Conservation (phyloP, 306 rosid species). For the Cicer chorassanicum region DNA sequence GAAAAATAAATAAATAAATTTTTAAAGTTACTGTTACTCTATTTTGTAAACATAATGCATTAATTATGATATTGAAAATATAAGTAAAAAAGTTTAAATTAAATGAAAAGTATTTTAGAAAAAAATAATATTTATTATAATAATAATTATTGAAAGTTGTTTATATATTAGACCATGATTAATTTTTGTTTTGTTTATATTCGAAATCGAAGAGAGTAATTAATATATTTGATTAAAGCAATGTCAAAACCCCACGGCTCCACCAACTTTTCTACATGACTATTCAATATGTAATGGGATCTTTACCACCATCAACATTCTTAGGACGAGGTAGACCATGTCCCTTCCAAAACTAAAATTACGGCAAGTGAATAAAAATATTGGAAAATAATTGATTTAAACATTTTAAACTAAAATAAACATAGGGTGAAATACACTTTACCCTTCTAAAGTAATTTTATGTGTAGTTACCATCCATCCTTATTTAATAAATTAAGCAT, state of each 20-base stretch:
- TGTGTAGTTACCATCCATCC: neutral
- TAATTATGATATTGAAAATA: too few relatives aligned
- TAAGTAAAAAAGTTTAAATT: too few relatives aligned
- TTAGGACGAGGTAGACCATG: neutral
- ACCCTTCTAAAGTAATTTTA: neutral
- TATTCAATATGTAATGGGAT: too few relatives aligned
- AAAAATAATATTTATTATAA: neutral
- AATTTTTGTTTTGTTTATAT: too few relatives aligned
- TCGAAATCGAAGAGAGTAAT: too few relatives aligned
- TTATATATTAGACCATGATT: too few relatives aligned
- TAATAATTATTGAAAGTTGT: too few relatives aligned
- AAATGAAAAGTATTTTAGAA: neutral
- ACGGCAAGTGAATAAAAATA: neutral
- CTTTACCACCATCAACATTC: neutral
- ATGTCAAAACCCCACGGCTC: slow-evolving; percentile 3
- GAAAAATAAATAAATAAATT: too few relatives aligned
- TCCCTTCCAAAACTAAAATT: neutral
- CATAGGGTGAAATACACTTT: neutral
- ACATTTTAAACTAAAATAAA: neutral
- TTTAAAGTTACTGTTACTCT: too few relatives aligned
- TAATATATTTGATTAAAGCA: neutral
- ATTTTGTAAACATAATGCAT: too few relatives aligned
- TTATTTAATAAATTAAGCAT: too few relatives aligned
- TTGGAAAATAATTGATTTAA: neutral
- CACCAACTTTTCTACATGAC: slow-evolving; percentile 15